Evolutionary conservation across 1,284 basidiomycete species (phyloP).

Genomic region (Apiotrichum veenhuisii): DNA sequence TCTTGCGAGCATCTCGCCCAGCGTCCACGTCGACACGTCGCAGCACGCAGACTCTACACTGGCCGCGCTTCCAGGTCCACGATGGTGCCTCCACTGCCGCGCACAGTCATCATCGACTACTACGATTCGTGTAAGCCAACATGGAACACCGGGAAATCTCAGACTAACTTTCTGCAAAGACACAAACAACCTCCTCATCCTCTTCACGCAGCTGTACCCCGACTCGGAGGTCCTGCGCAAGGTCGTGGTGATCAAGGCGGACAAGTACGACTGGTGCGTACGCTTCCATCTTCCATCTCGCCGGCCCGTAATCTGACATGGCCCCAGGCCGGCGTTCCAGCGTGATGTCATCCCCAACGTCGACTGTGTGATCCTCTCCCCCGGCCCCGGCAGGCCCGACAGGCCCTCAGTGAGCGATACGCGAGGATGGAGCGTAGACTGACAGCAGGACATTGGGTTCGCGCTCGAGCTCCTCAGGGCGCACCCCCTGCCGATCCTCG

Average conservation of each 20-base stretch:
- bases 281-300: too few species aligned
- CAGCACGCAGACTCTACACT: background rate
- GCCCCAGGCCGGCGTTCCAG: constrained; percentile 41
- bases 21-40: background rate
- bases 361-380: constrained; percentile 51
- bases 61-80: too few species aligned
- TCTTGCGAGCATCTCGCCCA: background rate
- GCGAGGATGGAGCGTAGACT: background rate
- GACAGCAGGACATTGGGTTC: constrained; percentile 46
- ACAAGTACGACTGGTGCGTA: constrained; percentile 46
- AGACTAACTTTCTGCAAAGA: constrained; percentile 26
- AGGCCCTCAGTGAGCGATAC: constrained; percentile 30
- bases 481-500: constrained; percentile 45
- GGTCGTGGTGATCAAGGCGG: constrained; percentile 48
- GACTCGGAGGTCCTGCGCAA: constrained; percentile 45
- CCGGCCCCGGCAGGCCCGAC: constrained; percentile 49
- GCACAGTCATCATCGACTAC: constrained; percentile 49
- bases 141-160: background rate
- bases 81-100: constrained; percentile 35
- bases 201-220: constrained; percentile 47
- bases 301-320: background rate
- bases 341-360: constrained; percentile 38
- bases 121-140: constrained; percentile 47
- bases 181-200: constrained; percentile 50
- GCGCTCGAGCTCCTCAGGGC: constrained; percentile 41